phyloP scores from a whole-genome alignment of 257 asterid genomes.

The Ajuga chamaepitys region DNA sequence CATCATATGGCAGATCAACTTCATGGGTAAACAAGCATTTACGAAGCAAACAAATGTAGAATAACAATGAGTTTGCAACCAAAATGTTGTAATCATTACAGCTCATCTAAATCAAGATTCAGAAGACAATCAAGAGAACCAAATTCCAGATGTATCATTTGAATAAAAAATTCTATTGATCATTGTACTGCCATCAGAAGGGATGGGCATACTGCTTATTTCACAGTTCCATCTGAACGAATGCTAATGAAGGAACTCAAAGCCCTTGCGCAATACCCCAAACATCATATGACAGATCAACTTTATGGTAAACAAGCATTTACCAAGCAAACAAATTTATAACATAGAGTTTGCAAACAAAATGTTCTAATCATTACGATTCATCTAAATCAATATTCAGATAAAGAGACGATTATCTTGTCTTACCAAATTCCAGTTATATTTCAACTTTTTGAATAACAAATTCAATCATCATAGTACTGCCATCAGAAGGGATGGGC shows the following conservation, averaged over 20 bases:
- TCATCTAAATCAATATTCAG: background rate
- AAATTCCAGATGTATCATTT: too few relatives aligned
- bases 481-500: background rate
- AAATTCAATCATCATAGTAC: background rate
- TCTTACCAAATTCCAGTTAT: background rate
- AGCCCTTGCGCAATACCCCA: constrained; percentile 81
- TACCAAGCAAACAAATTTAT: background rate
- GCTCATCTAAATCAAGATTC: background rate
- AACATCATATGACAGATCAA: constrained; percentile 52
- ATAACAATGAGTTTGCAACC: background rate
- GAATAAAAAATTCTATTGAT: background rate
- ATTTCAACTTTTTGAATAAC: too few relatives aligned
- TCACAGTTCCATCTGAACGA: constrained; percentile 31
- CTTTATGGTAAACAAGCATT: background rate
- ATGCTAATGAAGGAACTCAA: constrained; percentile 31
- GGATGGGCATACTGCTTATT: constrained; percentile 25
- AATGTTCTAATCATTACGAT: background rate
- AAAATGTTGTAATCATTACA: background rate
- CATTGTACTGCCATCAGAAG: constrained; percentile 45
- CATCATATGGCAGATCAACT: constrained; percentile 47
- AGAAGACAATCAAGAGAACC: background rate
- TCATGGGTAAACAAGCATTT: background rate
- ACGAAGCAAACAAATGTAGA: background rate
- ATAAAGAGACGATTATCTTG: background rate
- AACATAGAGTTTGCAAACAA: background rate